Conservation (phyloP, 441 rosid species). For the Corymbia calophylla region DNA sequence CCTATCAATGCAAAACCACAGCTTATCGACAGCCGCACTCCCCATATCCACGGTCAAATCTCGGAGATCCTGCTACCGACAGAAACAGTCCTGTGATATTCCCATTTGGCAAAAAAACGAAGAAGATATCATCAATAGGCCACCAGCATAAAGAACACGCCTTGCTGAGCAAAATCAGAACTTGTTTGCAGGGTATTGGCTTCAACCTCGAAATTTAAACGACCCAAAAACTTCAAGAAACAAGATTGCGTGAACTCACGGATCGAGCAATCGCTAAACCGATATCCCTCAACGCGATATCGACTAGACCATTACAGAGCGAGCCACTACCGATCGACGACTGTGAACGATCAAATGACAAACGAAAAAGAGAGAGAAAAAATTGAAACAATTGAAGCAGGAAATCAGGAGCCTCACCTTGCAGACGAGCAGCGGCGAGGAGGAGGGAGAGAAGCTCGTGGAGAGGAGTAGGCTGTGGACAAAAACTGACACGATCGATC, state of each 20-base stretch:
- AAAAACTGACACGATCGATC: too few relatives aligned
- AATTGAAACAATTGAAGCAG: too few relatives aligned
- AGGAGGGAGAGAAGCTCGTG: too few relatives aligned
- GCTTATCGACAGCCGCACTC: conserved; percentile 37
- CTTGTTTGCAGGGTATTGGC: not conserved
- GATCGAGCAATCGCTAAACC: not conserved
- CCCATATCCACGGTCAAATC: conserved; percentile 35
- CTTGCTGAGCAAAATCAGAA: not conserved
- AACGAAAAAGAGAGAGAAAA: too few relatives aligned
- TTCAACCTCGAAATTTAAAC: not conserved
- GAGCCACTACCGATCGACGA: too few relatives aligned
- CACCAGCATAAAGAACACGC: not conserved
- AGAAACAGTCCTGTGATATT: not conserved
- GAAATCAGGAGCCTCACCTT: too few relatives aligned
- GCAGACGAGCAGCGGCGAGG: too few relatives aligned
- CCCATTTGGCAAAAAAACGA: not conserved
- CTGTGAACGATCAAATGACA: too few relatives aligned
- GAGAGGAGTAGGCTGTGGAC: too few relatives aligned
- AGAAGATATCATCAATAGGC: not conserved
- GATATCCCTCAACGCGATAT: too few relatives aligned
- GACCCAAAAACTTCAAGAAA: not conserved
- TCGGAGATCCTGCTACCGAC: not conserved
- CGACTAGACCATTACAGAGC: too few relatives aligned
- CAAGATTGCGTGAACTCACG: not conserved
- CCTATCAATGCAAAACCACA: conserved; percentile 87